Conservation (phyloP, 2,329 filamentous ascomycete genomes). For the Phaeomoniella chlamydospora region DNA sequence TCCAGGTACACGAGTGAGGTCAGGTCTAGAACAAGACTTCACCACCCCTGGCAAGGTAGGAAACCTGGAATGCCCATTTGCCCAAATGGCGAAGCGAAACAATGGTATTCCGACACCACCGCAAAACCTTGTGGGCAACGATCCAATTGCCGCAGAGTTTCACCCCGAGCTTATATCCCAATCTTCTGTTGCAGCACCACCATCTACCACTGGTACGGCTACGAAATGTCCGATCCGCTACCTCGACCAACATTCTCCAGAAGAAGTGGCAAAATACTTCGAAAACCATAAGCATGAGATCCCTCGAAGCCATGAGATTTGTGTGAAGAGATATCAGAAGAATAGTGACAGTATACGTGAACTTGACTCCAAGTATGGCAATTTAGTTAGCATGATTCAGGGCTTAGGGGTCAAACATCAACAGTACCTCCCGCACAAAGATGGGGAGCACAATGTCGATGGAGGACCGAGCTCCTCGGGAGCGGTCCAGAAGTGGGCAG, state of each 20-base stretch:
- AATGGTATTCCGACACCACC: conserved; percentile 21
- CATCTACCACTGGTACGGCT: conserved; percentile 34
- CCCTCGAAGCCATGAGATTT: conserved; percentile 84
- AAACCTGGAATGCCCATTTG: conserved; percentile 69
- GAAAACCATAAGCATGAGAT: conserved; percentile 92
- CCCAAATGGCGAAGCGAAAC: conserved; percentile 30
- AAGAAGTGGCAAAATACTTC: conserved; percentile 86
- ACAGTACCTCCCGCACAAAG: conserved; percentile 56
- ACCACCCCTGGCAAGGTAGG: conserved; percentile 74
- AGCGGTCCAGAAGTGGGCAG: conserved; percentile 75
- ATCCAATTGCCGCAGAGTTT: conserved; percentile 36
- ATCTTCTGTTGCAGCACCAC: conserved; percentile 33
- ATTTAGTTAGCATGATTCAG: conserved; percentile 85
- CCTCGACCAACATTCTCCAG: conserved; percentile 79
- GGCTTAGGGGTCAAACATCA: conserved; percentile 78
- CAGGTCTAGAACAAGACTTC: conserved; percentile 74
- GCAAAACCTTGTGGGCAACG: conserved; percentile 41
- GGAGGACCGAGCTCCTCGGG: conserved; percentile 39
- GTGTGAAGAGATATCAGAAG: conserved; percentile 75
- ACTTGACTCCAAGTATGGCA: conserved; percentile 88
- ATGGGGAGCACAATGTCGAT: conserved; percentile 11
- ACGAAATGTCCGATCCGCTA: conserved; percentile 84
- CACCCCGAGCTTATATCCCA: conserved; percentile 28
- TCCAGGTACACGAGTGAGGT: conserved; percentile 39
- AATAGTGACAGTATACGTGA: conserved; percentile 75